Evolutionary conservation across 768 basidiomycete species (phyloP).

Genomic region (Calocera viscosa): DNA sequence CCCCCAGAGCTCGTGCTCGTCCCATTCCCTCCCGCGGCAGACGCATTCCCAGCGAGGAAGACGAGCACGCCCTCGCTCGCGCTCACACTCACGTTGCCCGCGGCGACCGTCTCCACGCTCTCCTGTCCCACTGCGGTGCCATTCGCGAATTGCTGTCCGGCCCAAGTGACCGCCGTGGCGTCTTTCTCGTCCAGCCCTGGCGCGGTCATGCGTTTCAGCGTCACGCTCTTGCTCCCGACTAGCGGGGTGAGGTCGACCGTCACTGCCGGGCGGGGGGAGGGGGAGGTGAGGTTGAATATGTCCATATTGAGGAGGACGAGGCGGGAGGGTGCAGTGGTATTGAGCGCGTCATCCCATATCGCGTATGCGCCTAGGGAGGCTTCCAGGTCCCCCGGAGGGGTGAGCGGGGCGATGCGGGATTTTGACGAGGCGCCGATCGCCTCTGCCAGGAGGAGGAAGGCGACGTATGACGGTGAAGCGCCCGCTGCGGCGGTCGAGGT

Average conservation of each 20-base stretch:
- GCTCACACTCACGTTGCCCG: conserved; percentile 20
- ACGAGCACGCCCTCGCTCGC: conserved; percentile 27
- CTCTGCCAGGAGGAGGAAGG: conserved; percentile 28
- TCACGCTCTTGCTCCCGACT: background rate
- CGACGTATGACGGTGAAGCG: conserved; percentile 26
- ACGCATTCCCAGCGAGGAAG: conserved; percentile 15
- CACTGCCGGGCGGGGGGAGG: conserved; percentile 11
- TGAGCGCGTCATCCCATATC: conserved; percentile 22
- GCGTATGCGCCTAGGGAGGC: conserved; percentile 25
- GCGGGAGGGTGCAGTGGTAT: conserved; percentile 15
- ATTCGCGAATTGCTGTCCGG: conserved; percentile 25
- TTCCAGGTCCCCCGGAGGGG: conserved; percentile 8
- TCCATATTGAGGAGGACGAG: conserved; percentile 25
- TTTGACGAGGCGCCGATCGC: conserved; percentile 22
- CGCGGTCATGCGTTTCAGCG: conserved; percentile 25
- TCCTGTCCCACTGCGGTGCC: conserved; percentile 24
- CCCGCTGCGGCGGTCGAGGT: conserved; percentile 22
- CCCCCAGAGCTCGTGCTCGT: background rate
- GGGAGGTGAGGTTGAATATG: conserved; percentile 19
- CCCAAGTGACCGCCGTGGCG: conserved; percentile 23
- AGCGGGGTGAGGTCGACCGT: conserved; percentile 16
- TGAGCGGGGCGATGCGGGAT: conserved; percentile 19
- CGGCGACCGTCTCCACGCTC: conserved; percentile 18
- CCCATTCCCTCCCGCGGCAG: background rate
- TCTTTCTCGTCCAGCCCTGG: conserved; percentile 24